A percentile compares a stretch with the other conserved stretches of the same genome.
Conservation (phyloP, 805 yeast genomes). For the Suhomyces sp. region DNA sequence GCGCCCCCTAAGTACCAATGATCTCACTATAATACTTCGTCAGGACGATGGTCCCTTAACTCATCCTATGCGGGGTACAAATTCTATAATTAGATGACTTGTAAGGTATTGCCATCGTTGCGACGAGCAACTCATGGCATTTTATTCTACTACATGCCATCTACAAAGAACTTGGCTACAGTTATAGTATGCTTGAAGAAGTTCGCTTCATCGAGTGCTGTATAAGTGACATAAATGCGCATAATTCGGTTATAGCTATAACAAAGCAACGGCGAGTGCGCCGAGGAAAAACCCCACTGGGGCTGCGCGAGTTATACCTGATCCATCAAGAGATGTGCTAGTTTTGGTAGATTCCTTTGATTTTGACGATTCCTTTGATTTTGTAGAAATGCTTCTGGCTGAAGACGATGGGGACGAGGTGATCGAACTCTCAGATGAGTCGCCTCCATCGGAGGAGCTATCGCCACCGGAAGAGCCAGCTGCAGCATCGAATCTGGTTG, state of each 20-base stretch:
- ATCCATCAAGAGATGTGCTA: neutral
- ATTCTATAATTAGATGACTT: neutral
- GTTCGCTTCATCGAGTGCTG: neutral
- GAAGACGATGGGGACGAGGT: conserved; percentile 1
- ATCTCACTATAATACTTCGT: neutral
- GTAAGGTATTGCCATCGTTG: neutral
- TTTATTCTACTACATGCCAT: neutral
- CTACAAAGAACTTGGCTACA: neutral
- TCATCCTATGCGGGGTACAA: neutral
- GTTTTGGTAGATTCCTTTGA: neutral
- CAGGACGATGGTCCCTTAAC: neutral
- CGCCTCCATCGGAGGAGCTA: conserved; percentile 4
- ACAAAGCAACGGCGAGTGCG: conserved; percentile 31
- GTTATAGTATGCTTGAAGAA: neutral
- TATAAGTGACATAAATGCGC: neutral
- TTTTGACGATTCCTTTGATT: conserved; percentile 6
- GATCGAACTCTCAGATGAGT: conserved; percentile 1
- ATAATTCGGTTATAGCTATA: conserved; percentile 13
- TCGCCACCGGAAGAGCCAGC: conserved; percentile 2
- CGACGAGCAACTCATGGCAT: neutral
- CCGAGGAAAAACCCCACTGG: conserved; percentile 36
- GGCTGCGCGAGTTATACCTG: conserved; percentile 13
- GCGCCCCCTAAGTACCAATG: neutral
- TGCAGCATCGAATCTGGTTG: conserved; percentile 17
- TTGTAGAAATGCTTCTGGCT: conserved; percentile 7